phyloP scores from a whole-genome alignment of 1,284 basidiomycete species.

The Moesziomyces parantarcticus region DNA sequence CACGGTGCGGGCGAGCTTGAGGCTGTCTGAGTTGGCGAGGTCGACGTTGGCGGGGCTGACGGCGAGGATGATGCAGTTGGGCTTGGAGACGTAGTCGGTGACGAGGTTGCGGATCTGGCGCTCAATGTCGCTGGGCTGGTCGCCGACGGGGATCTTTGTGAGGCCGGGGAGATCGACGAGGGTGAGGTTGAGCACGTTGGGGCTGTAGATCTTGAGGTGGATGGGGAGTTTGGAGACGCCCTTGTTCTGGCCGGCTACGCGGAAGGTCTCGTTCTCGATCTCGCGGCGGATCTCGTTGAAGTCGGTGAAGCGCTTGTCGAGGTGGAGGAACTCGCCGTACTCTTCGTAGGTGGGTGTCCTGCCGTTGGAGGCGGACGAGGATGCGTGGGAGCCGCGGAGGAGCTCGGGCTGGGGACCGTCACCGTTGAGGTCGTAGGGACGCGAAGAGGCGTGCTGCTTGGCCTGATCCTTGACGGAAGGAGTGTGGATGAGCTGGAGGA shows the following conservation, averaged over 20 bases:
- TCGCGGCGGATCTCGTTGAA: conserved; percentile 93
- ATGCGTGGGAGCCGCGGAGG: conserved; percentile 21
- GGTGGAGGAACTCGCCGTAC: conserved; percentile 97
- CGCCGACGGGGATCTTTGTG: conserved; percentile 77
- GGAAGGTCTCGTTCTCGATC: conserved; percentile 97
- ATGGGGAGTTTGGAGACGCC: conserved; percentile 96
- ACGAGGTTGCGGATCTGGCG: conserved; percentile 94
- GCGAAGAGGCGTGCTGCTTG: conserved; percentile 21
- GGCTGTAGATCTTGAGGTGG: conserved; percentile 91
- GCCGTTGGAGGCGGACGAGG: conserved; percentile 7
- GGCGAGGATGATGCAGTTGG: conserved; percentile 95
- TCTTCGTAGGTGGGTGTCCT: conserved; percentile 70
- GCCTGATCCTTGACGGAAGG: conserved; percentile 66
- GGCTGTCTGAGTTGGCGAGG: conserved; percentile 95
- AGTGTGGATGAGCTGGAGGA: conserved; percentile 92
- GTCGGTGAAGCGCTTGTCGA: conserved; percentile 95
- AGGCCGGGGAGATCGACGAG: conserved; percentile 94
- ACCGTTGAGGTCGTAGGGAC: conserved; percentile 30
- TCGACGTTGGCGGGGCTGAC: conserved; percentile 98
- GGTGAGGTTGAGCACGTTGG: conserved; percentile 92
- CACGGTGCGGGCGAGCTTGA: conserved; percentile 93
- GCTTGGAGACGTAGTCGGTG: conserved; percentile 93
- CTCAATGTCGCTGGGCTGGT: conserved; percentile 88
- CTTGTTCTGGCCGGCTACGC: conserved; percentile 98
- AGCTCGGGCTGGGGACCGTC: conserved; percentile 24